Conservation (phyloP, 257 asterid species). For the Solanum lignicaule region DNA sequence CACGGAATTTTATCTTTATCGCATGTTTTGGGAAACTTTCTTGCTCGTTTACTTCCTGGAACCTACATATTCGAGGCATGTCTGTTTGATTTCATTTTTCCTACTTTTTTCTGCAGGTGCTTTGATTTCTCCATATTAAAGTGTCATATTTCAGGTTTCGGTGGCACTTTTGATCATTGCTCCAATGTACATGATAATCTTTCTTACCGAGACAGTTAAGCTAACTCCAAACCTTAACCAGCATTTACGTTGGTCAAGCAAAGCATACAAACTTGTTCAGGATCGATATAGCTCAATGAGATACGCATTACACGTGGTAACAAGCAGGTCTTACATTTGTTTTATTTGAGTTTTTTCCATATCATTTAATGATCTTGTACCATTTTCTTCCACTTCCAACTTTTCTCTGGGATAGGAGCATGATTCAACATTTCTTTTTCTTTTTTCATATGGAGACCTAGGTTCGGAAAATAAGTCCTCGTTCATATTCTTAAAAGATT, state of each 20-base stretch:
- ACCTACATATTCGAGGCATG: slow-evolving; percentile 57
- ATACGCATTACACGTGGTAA: slow-evolving; percentile 67
- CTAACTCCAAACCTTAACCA: slow-evolving; percentile 23
- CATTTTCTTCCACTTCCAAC: neutral
- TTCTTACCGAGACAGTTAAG: slow-evolving; percentile 58
- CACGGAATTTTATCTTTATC: slow-evolving; percentile 82
- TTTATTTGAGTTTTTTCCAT: neutral
- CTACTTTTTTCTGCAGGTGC: neutral
- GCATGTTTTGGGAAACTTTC: slow-evolving; percentile 69
- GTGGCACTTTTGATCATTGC: slow-evolving; percentile 47
- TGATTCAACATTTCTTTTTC: neutral
- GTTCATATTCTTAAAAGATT: neutral
- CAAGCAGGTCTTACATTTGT: slow-evolving; percentile 36
- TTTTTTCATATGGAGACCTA: neutral
- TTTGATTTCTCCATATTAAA: neutral
- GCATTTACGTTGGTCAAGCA: slow-evolving; percentile 24
- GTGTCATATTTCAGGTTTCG: slow-evolving; percentile 53
- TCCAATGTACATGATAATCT: slow-evolving; percentile 59
- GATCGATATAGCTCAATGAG: slow-evolving; percentile 66
- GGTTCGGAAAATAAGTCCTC: neutral
- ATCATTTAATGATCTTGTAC: neutral
- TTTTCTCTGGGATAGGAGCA: neutral
- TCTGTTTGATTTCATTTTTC: neutral
- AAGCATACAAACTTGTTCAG: slow-evolving; percentile 34
- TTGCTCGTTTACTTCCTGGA: slow-evolving; percentile 83